Conservation (phyloP, 352 stramenopile genomes). For the Phytophthora cajani region DNA sequence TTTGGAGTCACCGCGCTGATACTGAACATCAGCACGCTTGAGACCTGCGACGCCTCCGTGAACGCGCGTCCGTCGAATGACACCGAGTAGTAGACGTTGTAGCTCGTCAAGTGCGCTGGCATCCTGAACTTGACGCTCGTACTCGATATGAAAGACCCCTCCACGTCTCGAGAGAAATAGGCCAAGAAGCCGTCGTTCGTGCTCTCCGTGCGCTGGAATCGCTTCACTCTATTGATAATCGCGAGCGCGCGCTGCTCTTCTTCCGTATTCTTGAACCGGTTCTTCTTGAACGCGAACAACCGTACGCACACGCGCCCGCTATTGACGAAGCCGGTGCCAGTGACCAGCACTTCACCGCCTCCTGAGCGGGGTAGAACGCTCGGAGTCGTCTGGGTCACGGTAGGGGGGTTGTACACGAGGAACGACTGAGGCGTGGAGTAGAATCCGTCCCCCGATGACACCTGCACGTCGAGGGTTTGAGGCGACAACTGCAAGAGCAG, state of each 20-base stretch:
- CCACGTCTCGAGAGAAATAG: conserved; percentile 46
- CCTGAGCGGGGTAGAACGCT: conserved; percentile 61
- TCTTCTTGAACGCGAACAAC: conserved; percentile 54
- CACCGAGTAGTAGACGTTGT: conserved; percentile 69
- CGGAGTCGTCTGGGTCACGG: conserved; percentile 47
- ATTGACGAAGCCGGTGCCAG: conserved; percentile 55
- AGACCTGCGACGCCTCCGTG: conserved; percentile 38
- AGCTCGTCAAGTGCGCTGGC: conserved; percentile 58
- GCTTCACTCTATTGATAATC: conserved; percentile 40
- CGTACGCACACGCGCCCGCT: conserved; percentile 45
- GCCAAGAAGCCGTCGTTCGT: conserved; percentile 50
- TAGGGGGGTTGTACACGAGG: conserved; percentile 54
- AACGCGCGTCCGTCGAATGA: conserved; percentile 65
- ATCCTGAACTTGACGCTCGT: conserved; percentile 48
- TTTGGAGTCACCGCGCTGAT: conserved; percentile 55
- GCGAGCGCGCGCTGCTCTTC: conserved; percentile 42
- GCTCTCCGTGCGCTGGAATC: conserved; percentile 31
- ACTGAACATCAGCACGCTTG: conserved; percentile 65
- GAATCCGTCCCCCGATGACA: conserved; percentile 68
- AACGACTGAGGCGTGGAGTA: conserved; percentile 53
- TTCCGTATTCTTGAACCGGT: conserved; percentile 27
- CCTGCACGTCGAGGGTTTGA: conserved; percentile 58
- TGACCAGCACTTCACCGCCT: conserved; percentile 58
- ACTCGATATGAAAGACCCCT: conserved; percentile 46
- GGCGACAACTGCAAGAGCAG: conserved; percentile 30